Evolutionary conservation across 192 early-diverging fungal species (phyloP), one percentile per base, ranked within the genome.

Genomic region (Gamsiella multidivaricata): DNA sequence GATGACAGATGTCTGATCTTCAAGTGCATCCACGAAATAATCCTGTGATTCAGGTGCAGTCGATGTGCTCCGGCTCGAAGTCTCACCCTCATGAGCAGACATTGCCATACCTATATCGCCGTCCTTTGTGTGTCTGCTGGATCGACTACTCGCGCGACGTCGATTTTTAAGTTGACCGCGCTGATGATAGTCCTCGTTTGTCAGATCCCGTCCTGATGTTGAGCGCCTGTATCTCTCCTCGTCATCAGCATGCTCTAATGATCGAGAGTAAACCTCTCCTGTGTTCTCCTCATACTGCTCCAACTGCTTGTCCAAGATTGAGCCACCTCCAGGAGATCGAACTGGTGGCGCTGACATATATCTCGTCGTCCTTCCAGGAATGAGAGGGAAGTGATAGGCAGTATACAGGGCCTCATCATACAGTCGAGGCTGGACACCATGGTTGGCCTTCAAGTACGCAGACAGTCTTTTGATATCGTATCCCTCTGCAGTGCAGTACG

Each of bases 401-500:
- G 80, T 84, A 69, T 88, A 89, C 12, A 89, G 65, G 42, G 82
- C 84, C 61, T 87, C 86, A 62, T 85, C 84, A 58, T 83, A 86
- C 32, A 81, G 62, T 14, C 87, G 58, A 54, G 90, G 85, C 10
- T 80, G 54, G 18, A 86, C 87, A 45, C 81, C 71, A 54, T 88
- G 87, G 6, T 80, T 79, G 23, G 68, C 63, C 32, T 75, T 81
- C 32, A 89, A 65, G 47, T 85, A 87, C 11, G 71, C 41, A 10
- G 73, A 54, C 10, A 89, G 61, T 23, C 76, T 54, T 39, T 76
- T 72, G 25, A 85, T 54, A 65, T 85, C 70, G 50, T 88, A 88
- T 1, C 83, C 86, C 65, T 91, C 90, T 22, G 91, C 90, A 14
- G 90, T 91, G 57, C 93, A 94, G 57, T 92, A 94, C 9, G 91